Base-by-base conservation (phyloP, 1,139 yeast species). In the Yamadazyma diospyri region DNA sequence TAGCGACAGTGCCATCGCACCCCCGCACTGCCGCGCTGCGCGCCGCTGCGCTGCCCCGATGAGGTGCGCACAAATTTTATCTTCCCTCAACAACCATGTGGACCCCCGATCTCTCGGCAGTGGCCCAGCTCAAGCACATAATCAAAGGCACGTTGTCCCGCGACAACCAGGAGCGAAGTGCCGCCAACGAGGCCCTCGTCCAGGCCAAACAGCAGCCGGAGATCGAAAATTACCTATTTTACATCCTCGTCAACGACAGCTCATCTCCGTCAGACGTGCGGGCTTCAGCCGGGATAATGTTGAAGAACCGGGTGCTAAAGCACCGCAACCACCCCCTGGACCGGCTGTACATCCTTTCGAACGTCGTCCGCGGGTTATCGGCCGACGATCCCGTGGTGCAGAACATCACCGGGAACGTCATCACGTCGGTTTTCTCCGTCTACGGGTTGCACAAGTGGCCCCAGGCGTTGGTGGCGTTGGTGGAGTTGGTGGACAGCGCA, bases 331-430 rank as follows among this genome's bases (percentile, higher is more conserved):
- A 43, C 55, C 36, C 43, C 21, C n/a, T n/a, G n/a, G 60, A 71
- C 29, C 64, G 78, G 38, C 62, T 61, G 14, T 83, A 80, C 50
- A 62, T 88, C 19, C 69, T 84, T 46, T 61, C 69, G n/a, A 67
- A 78, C 44, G 69, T 88, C 16, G 59, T 86, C 23, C 69, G 70
- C 35, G 98, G 97, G 1, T 67, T 92, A 33, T 55, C 74, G 31
- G 84, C 77, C 36, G 49, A 61, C 1, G 78, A 77, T 40, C 55
- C 64, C 13, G 62, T 85, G 49, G 85, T 89, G 16, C 72, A 95
- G 41, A 87, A 85, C 51, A 86, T 89, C 40, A 81, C 96, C 10
- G 96, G 97, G 28, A 89, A 81, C 51, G 95, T 88, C 34, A 80
- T 92, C 33, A 85, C 97, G 2, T 73, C 95, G 0, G 61, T 92